Conservation (phyloP, 305 asterid species). For the Rubia occidens region DNA sequence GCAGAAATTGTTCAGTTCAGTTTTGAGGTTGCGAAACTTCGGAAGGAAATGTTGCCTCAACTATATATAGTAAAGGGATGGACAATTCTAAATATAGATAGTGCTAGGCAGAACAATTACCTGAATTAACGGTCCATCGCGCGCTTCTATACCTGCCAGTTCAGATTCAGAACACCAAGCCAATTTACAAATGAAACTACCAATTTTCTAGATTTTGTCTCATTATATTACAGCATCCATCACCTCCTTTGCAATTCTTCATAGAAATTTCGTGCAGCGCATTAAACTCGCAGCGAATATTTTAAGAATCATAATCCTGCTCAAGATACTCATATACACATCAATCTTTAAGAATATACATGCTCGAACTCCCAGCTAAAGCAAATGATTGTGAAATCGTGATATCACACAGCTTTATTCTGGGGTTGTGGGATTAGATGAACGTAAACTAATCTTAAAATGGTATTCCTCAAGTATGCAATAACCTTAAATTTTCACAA, state of each 20-base stretch:
- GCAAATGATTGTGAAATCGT: too few relatives aligned
- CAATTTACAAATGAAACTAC: not conserved
- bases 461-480: not conserved
- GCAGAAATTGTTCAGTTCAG: slow-evolving; percentile 15
- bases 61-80: slow-evolving; percentile 21
- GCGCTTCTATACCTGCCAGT: slow-evolving; percentile 6
- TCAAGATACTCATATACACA: too few relatives aligned
- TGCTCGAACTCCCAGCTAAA: too few relatives aligned
- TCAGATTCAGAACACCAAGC: not conserved
- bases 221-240: not conserved
- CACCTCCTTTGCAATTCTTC: not conserved
- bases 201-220: not conserved
- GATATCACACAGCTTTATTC: too few relatives aligned
- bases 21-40: slow-evolving; percentile 29
- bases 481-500: not conserved
- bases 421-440: too few relatives aligned
- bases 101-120: slow-evolving; percentile 22
- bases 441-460: not conserved
- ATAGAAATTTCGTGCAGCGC: not conserved
- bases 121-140: slow-evolving; percentile 49
- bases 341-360: too few relatives aligned
- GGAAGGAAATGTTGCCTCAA: slow-evolving; percentile 21
- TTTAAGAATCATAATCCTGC: not conserved
- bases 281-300: not conserved
- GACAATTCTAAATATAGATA: slow-evolving; percentile 7